Conservation (phyloP, 2,329 filamentous ascomycete species). For the Colletotrichum karsti region DNA sequence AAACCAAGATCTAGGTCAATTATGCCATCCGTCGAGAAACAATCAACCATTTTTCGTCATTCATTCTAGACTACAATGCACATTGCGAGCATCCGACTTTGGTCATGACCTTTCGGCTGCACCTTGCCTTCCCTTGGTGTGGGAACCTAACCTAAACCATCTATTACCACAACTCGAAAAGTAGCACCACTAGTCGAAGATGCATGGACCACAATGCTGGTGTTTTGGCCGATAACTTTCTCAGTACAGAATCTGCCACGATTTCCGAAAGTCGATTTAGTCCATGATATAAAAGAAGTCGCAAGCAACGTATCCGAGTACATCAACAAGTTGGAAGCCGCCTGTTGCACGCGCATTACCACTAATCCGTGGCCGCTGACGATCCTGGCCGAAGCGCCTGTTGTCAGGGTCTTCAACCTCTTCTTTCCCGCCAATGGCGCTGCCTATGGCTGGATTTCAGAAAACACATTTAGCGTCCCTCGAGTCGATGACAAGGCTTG, state of each 20-base stretch:
- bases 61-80: too few relatives aligned
- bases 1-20: too few relatives aligned
- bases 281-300: too few relatives aligned
- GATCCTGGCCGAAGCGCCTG: neutral
- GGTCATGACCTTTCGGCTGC: neutral
- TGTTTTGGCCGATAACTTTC: neutral
- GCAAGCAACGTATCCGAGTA: neutral
- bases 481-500: too few relatives aligned
- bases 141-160: too few relatives aligned
- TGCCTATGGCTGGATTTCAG: slow-evolving; percentile 39
- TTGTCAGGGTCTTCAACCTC: slow-evolving; percentile 25
- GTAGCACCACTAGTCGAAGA: neutral
- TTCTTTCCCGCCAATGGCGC: slow-evolving; percentile 20
- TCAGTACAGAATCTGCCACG: neutral
- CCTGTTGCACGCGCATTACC: slow-evolving; percentile 52
- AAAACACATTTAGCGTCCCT: too few relatives aligned
- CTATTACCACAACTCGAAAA: neutral
- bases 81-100: too few relatives aligned
- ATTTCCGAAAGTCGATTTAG: neutral
- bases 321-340: neutral
- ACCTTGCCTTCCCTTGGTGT: too few relatives aligned
- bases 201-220: neutral
- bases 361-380: slow-evolving; percentile 29
- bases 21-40: too few relatives aligned
- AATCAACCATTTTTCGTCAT: too few relatives aligned